Evolutionary conservation across 805 yeast genomes (phyloP).

Genomic region (Saccharomycopsis sp.): DNA sequence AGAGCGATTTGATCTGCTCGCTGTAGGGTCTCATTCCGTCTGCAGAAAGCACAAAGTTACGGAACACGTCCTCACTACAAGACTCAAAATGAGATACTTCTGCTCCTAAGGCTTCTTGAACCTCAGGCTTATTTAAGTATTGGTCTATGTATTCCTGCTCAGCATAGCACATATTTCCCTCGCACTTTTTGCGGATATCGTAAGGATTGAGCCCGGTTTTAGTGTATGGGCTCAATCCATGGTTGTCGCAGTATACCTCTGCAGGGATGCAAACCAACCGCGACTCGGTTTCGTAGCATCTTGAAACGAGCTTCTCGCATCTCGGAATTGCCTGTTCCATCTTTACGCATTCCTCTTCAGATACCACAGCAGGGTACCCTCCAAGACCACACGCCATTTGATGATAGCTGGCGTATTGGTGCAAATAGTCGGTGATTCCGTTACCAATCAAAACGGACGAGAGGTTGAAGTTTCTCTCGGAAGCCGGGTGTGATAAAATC

Average conservation of each 20-base stretch:
- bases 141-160: constrained; percentile 68
- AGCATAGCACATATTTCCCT: constrained; percentile 56
- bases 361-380: constrained; percentile 67
- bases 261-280: constrained; percentile 92
- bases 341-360: constrained; percentile 70
- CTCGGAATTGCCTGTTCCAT: constrained; percentile 67
- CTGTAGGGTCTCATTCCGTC: constrained; percentile 93
- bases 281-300: constrained; percentile 70
- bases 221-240: constrained; percentile 75
- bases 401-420: constrained; percentile 70
- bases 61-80: constrained; percentile 76
- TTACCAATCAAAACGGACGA: constrained; percentile 82
- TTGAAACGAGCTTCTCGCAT: constrained; percentile 66
- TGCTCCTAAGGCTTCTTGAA: constrained; percentile 79
- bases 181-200: constrained; percentile 76
- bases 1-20: constrained; percentile 58
- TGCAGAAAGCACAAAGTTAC: constrained; percentile 78
- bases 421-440: constrained; percentile 81
- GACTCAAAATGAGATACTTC: constrained; percentile 74
- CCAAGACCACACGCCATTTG: constrained; percentile 97
- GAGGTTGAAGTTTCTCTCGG: constrained; percentile 54
- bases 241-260: constrained; percentile 79
- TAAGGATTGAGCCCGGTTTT: constrained; percentile 87
- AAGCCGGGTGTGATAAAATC: constrained; percentile 54
- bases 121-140: constrained; percentile 71